Conservation (phyloP, 1,139 yeast species). For the Lodderomyces theae region DNA sequence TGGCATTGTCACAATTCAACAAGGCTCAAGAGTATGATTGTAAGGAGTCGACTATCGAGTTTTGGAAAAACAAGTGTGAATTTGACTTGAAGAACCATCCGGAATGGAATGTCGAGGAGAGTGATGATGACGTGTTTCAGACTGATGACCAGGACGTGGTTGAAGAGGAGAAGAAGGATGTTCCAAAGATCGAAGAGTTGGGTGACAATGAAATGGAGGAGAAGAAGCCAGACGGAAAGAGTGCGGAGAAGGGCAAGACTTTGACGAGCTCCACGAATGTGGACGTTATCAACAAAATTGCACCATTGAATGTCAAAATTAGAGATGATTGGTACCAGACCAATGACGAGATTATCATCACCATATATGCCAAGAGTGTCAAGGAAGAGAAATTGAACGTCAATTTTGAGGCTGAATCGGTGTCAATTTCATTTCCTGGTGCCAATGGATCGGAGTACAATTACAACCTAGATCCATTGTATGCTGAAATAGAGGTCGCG, state of each 20-base stretch:
- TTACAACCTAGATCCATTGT: slow-evolving; percentile 51
- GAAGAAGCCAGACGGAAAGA: slow-evolving; percentile 4
- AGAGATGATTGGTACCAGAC: slow-evolving; percentile 84
- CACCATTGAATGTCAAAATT: slow-evolving; percentile 45
- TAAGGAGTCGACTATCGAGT: slow-evolving; percentile 43
- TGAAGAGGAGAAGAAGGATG: slow-evolving; percentile 5
- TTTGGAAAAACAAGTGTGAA: slow-evolving; percentile 52
- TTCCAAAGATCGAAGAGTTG: slow-evolving; percentile 8
- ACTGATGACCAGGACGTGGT: slow-evolving; percentile 9
- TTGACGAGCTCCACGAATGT: slow-evolving; percentile 24
- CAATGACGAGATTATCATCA: slow-evolving; percentile 52
- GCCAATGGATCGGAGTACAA: slow-evolving; percentile 45
- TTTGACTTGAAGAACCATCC: slow-evolving; percentile 30
- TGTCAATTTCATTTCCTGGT: slow-evolving; percentile 46
- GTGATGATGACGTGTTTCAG: slow-evolving; percentile 9
- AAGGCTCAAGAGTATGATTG: slow-evolving; percentile 49
- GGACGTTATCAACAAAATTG: slow-evolving; percentile 36
- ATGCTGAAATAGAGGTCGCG: slow-evolving; percentile 46
- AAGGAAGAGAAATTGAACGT: slow-evolving; percentile 44
- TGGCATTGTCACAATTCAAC: slow-evolving; percentile 49
- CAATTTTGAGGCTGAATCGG: slow-evolving; percentile 29
- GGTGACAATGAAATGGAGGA: not conserved
- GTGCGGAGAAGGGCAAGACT: no score
- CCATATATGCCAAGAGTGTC: slow-evolving; percentile 69
- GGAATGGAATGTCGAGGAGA: slow-evolving; percentile 16